Percentiles rank a stretch among this genome's conserved stretches.
Conservation (phyloP, 306 rosid species). For the Pyrus betulifolia region DNA sequence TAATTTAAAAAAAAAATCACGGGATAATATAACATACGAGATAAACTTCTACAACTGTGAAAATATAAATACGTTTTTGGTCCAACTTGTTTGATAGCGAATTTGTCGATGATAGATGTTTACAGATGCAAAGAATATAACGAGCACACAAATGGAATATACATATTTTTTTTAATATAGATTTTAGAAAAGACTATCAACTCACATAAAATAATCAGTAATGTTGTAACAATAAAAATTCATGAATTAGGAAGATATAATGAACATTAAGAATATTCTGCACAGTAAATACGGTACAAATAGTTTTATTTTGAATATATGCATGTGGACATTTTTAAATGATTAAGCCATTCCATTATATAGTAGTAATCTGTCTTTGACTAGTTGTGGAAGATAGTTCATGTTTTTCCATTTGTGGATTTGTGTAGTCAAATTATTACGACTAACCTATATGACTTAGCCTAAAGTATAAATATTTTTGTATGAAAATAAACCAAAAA, state of each 20-base stretch:
- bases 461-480: too few relatives aligned
- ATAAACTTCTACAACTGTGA: neutral
- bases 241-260: neutral
- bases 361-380: neutral
- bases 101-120: neutral
- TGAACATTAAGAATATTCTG: too few relatives aligned
- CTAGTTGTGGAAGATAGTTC: neutral
- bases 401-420: neutral
- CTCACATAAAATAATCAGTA: too few relatives aligned
- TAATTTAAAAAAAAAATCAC: neutral
- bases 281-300: neutral
- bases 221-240: too few relatives aligned
- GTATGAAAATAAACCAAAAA: too few relatives aligned
- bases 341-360: neutral
- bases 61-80: neutral
- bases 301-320: neutral
- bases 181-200: too few relatives aligned
- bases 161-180: neutral
- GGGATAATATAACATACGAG: neutral
- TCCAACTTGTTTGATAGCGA: neutral
- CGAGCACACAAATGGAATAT: neutral
- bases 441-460: neutral
- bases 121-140: neutral
- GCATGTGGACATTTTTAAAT: neutral
- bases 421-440: neutral